These are phyloP conservation scores for Haematococcus sp. DNA, from an alignment of 139 green algal species.

Conservation along the genomic window DNA sequence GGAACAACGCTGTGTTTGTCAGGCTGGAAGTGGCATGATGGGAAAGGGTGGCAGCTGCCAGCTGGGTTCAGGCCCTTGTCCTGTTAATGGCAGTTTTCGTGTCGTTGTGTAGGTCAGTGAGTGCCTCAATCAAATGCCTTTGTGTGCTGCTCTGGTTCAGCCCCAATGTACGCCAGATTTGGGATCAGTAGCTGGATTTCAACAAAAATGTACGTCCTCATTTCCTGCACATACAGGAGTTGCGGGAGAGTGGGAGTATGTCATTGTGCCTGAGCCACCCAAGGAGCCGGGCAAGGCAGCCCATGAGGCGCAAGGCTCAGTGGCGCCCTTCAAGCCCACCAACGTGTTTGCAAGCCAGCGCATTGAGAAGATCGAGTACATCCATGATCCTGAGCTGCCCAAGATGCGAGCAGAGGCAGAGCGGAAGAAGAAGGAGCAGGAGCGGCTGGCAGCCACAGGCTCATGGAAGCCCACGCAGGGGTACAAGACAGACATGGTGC, in stretches of 20 bases:
- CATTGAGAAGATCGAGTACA: slow-evolving; percentile 32
- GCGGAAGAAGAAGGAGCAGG: slow-evolving; percentile 19
- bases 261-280: background rate
- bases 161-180: too few species aligned
- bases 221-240: too few species aligned
- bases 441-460: slow-evolving; percentile 23
- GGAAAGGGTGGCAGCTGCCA: too few species aligned
- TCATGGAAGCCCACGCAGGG: slow-evolving; percentile 6
- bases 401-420: slow-evolving; percentile 25
- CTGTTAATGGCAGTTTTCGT: too few species aligned
- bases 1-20: too few species aligned
- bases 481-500: slow-evolving; percentile 11
- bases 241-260: slow-evolving; percentile 45
- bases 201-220: too few species aligned
- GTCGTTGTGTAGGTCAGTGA: too few species aligned
- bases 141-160: too few species aligned
- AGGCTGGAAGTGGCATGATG: too few species aligned
- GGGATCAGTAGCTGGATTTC: too few species aligned
- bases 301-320: background rate
- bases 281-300: background rate
- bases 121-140: too few species aligned
- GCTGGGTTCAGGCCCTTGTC: too few species aligned
- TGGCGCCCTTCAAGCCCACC: slow-evolving; percentile 27
- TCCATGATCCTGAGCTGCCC: slow-evolving; percentile 36
- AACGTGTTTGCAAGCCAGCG: slow-evolving; percentile 24